Evolutionary conservation across 2,329 filamentous ascomycete species (phyloP).

Genomic region (Penicillium sclerotigenum): DNA sequence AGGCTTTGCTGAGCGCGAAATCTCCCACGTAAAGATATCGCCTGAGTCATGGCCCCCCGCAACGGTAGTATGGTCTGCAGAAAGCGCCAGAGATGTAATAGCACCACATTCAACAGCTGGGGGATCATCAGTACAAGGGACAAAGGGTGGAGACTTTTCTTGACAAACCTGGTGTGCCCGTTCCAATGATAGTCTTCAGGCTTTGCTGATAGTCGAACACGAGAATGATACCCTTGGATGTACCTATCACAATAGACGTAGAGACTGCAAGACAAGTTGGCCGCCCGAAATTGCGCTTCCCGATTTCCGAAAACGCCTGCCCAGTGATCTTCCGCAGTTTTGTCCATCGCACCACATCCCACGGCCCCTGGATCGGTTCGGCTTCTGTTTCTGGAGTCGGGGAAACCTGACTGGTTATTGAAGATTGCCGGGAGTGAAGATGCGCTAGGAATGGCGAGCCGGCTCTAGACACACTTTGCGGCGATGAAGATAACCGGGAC

Average conservation of each 20-base stretch:
- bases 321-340: constrained; percentile 83
- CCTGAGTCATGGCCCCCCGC: constrained; percentile 87
- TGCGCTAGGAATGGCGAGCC: constrained; percentile 74
- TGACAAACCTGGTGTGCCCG: constrained; percentile 76
- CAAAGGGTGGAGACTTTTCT: not conserved
- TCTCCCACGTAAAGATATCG: constrained; percentile 96
- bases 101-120: constrained; percentile 84
- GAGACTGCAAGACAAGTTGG: constrained; percentile 88
- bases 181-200: constrained; percentile 87
- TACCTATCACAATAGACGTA: constrained; percentile 83
- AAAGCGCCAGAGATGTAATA: constrained; percentile 82
- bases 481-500: constrained; percentile 70
- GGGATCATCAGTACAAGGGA: constrained; percentile 5
- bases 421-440: constrained; percentile 77
- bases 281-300: constrained; percentile 85
- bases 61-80: constrained; percentile 88
- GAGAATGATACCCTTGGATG: constrained; percentile 88
- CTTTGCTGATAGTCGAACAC: constrained; percentile 98
- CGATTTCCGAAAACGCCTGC: constrained; percentile 88
- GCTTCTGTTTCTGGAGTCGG: constrained; percentile 60
- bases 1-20: constrained; percentile 72
- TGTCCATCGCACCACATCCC: constrained; percentile 97
- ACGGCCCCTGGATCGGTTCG: constrained; percentile 74
- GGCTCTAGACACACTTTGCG: constrained; percentile 61
- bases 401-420: constrained; percentile 67